phyloP scores from a whole-genome alignment of 2,329 filamentous ascomycete species.

The Lecanicillium sp. region DNA sequence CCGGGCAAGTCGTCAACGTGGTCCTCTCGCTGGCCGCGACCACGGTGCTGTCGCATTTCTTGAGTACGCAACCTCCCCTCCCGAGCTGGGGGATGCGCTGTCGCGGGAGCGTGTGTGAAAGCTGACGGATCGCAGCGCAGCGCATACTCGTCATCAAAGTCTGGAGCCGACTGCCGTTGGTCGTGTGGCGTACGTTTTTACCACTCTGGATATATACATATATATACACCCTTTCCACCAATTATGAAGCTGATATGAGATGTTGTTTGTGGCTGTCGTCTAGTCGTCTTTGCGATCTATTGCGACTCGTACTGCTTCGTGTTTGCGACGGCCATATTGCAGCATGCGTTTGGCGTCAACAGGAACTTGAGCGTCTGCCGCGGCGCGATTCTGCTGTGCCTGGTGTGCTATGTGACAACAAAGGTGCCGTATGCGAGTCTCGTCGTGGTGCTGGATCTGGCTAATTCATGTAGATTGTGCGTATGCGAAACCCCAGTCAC shows the following conservation, averaged over 20 bases:
- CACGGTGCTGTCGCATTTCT: conserved; percentile 30
- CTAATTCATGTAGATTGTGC: conserved; percentile 26
- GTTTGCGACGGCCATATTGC: conserved; percentile 49
- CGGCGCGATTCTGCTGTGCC: conserved; percentile 53
- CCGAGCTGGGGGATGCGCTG: neutral
- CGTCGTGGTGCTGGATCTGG: neutral
- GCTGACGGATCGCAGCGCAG: conserved; percentile 26
- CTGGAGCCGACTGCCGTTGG: conserved; percentile 36
- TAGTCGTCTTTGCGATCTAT: conserved; percentile 57
- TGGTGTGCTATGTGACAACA: conserved; percentile 56
- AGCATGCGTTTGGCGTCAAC: conserved; percentile 52
- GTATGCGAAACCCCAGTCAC: conserved; percentile 8
- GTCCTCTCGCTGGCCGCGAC: conserved; percentile 29
- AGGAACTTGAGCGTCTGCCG: conserved; percentile 45
- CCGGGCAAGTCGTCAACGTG: conserved; percentile 30
- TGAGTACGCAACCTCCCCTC: conserved; percentile 22
- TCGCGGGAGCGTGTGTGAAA: neutral
- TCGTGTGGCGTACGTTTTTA: conserved; percentile 38
- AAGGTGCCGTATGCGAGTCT: conserved; percentile 43
- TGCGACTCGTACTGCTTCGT: conserved; percentile 55
- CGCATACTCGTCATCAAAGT: conserved; percentile 30
- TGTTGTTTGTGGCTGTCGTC: too few species aligned
- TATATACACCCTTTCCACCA: too few species aligned
- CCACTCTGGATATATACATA: too few species aligned
- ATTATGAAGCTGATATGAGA: too few species aligned